Evolutionary conservation across 1,284 basidiomycete genomes (phyloP).

Genomic region (Amylostereum areolatum): DNA sequence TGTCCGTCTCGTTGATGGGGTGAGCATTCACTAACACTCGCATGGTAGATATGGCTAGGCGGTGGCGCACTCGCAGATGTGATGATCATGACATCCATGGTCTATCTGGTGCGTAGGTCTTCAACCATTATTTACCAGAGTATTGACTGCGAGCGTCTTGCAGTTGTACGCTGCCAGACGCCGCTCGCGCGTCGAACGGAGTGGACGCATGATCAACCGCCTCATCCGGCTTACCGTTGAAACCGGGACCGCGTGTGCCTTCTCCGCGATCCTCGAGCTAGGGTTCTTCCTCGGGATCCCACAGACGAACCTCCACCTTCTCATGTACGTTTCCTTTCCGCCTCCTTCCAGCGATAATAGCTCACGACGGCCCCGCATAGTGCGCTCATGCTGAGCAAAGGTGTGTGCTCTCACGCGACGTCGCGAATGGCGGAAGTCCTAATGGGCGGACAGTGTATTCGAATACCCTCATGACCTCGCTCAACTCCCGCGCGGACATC

Average conservation of each 20-base stretch:
- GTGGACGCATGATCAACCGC: constrained; percentile 7
- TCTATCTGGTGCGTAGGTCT: neutral
- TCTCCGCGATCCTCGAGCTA: constrained; percentile 8
- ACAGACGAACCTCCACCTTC: constrained; percentile 3
- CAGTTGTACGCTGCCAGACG: constrained; percentile 6
- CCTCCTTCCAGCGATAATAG: neutral
- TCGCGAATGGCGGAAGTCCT: neutral
- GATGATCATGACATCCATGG: neutral
- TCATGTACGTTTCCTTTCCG: neutral
- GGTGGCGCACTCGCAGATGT: neutral
- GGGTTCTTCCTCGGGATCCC: constrained; percentile 6
- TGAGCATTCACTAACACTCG: neutral
- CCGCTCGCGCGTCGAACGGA: constrained; percentile 3
- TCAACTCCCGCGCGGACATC: neutral
- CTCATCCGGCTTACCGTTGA: constrained; percentile 11
- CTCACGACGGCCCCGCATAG: neutral
- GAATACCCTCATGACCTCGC: neutral
- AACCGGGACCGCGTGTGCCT: constrained; percentile 9
- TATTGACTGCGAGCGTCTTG: neutral
- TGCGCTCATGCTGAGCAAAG: neutral
- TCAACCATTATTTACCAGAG: too few species aligned
- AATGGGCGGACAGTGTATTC: neutral
- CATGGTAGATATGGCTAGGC: neutral
- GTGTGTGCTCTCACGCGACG: neutral
- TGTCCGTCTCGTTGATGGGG: neutral